These are phyloP conservation scores for Periconia digitata DNA, from an alignment of 2,329 filamentous ascomycete species.

Conservation along the genomic window DNA sequence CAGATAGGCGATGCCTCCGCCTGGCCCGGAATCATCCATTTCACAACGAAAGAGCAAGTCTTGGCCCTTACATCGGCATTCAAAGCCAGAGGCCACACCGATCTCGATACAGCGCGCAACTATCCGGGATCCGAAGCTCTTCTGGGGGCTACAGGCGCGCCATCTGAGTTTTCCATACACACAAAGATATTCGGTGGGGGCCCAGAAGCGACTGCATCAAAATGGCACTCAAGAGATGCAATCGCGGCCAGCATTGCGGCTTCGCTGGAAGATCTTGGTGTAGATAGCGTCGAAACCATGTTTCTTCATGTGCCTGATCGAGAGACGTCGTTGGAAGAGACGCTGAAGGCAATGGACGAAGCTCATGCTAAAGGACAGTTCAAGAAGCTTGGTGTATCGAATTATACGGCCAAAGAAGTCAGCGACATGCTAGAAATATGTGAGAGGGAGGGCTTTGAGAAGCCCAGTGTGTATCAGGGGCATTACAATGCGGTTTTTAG, in stretches of 20 bases:
- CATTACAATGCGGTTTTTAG: conserved; percentile 42
- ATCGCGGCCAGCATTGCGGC: neutral
- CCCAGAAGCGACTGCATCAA: neutral
- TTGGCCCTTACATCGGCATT: neutral
- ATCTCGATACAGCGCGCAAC: neutral
- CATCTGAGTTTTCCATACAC: neutral
- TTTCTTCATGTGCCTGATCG: neutral
- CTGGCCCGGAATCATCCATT: neutral
- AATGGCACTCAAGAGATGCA: neutral
- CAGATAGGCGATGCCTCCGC: neutral
- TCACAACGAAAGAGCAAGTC: neutral
- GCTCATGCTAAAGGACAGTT: conserved; percentile 17
- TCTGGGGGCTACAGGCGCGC: neutral
- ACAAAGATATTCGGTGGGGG: neutral
- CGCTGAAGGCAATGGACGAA: conserved; percentile 11
- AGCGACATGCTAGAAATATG: conserved; percentile 16
- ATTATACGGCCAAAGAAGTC: conserved; percentile 19
- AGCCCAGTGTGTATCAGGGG: conserved; percentile 48
- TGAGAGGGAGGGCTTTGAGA: conserved; percentile 15
- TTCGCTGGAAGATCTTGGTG: neutral
- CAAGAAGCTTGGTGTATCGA: conserved; percentile 18
- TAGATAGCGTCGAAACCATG: neutral
- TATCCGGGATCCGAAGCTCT: neutral
- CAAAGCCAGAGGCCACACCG: neutral
- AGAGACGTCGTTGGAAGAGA: neutral